Evolutionary conservation across 1,284 basidiomycete genomes (phyloP), one percentile per base, ranked within the genome.

Genomic region (Leucoagaricus sp.): DNA sequence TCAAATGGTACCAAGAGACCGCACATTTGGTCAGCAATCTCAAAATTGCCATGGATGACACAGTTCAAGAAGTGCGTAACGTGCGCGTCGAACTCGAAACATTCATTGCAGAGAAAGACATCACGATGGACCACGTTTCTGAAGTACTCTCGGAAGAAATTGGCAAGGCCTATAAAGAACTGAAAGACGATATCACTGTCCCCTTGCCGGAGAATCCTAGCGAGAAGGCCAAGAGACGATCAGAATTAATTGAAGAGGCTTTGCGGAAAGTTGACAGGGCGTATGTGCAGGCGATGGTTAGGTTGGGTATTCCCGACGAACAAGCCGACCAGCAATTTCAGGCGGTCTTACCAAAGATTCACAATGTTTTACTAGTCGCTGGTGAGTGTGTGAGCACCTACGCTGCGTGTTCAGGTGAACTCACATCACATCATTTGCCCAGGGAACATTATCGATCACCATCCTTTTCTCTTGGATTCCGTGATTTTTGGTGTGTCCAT

Each of bases 121-220:
- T 56, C 13, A 51, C 57, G 28, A 21, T 61, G n/a, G 59, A 66
- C 4, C 58, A 59, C 10, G 45, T 69, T 17, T 58, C 55, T 2
- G 55, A 53, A 12, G 55, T 59, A 19, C 49, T 72, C 3, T 61
- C 63, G 12, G 25, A 5, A 1, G 63, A 64, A 31, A 54, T 70
- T 3, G 60, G 50, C 13, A 34, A 45, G 1, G 55, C 67, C 17
- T 46, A 68, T 28, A 31, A 25, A 7, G 55, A 67, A 33, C 47
- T 63, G 15, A 47, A 64, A 44, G 55, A 48, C 0, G 64, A 67
- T 54, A 65, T 71, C 49, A 13, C 49, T 12, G 52, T 61, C 10
- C 64, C 64, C 1, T 60, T 67, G 1, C 58, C 65, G 6, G 69
- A 67, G 21, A 59, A 66, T 34, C 38, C 64, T 21, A 65, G 63